These are phyloP conservation scores for Royoungia palumana DNA, from an alignment of 768 basidiomycete species.

Conservation along the genomic window DNA sequence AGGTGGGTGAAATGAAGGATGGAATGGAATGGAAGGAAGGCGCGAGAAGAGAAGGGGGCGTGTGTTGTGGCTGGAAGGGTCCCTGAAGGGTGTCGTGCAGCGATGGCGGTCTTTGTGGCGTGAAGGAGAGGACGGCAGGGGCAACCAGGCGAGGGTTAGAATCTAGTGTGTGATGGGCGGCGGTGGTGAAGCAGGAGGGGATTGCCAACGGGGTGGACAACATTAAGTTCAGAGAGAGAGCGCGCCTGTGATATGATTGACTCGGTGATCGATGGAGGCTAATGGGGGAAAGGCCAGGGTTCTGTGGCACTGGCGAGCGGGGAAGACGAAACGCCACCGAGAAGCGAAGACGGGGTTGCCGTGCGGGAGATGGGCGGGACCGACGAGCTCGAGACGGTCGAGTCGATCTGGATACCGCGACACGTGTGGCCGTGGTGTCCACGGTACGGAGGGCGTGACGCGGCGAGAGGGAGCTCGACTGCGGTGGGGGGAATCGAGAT, in stretches of 20 bases:
- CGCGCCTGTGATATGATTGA: not conserved
- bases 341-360: conserved; percentile 11
- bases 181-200: too few species aligned
- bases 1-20: conserved; percentile 4
- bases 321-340: conserved; percentile 7
- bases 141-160: too few species aligned
- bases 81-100: not conserved
- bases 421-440: conserved; percentile 27
- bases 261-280: conserved; percentile 2
- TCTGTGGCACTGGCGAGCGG: conserved; percentile 11
- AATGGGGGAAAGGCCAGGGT: conserved; percentile 11
- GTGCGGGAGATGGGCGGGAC: conserved; percentile 12
- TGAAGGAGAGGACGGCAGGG: too few species aligned
- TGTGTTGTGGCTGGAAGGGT: not conserved
- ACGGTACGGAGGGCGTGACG: conserved; percentile 7
- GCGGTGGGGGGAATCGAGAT: conserved; percentile 22
- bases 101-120: not conserved
- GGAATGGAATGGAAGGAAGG: conserved; percentile 6
- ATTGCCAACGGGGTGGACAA: too few species aligned
- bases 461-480: conserved; percentile 14
- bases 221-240: not conserved
- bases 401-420: too few species aligned
- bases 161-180: too few species aligned
- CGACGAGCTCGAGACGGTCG: too few species aligned
- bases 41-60: not conserved